phyloP scores from a whole-genome alignment of 345 rosid species.

The Aethionema arabicum region DNA sequence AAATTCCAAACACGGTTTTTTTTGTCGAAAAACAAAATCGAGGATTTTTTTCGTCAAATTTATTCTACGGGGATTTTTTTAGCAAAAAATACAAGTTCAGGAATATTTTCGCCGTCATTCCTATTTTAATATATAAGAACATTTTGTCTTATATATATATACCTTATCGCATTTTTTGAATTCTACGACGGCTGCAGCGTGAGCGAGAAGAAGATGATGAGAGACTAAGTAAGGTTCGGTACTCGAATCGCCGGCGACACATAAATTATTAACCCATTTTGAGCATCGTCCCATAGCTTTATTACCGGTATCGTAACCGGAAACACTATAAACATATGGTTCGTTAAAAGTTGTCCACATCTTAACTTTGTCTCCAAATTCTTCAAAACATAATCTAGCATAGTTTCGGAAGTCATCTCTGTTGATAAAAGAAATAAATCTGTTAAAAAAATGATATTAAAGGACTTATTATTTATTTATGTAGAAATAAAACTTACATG shows the following conservation, averaged over 20 bases:
- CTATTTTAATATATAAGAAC: too few relatives aligned
- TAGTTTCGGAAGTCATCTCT: slow-evolving; percentile 32
- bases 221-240: slow-evolving; percentile 32
- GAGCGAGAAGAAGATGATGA: slow-evolving; percentile 37
- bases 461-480: too few relatives aligned
- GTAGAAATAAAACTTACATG: too few relatives aligned
- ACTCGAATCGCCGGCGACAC: slow-evolving; percentile 38
- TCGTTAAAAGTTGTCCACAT: slow-evolving; percentile 52
- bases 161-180: slow-evolving; percentile 33
- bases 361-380: slow-evolving; percentile 47
- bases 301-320: slow-evolving; percentile 37
- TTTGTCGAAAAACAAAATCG: too few relatives aligned
- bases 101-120: too few relatives aligned
- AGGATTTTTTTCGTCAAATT: too few relatives aligned
- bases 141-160: not conserved
- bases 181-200: slow-evolving; percentile 30
- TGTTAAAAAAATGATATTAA: too few relatives aligned
- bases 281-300: slow-evolving; percentile 44
- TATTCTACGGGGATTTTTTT: too few relatives aligned
- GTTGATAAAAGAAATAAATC: too few relatives aligned
- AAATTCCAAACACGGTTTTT: too few relatives aligned
- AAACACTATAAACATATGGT: slow-evolving; percentile 35
- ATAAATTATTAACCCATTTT: slow-evolving; percentile 24
- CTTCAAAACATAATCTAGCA: slow-evolving; percentile 39
- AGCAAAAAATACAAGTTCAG: too few relatives aligned